A percentile compares a stretch with the other conserved stretches of the same genome.
These are phyloP conservation scores for Aspergillus kassunensis DNA, from an alignment of 495 filamentous ascomycete species.

Conservation along the genomic window DNA sequence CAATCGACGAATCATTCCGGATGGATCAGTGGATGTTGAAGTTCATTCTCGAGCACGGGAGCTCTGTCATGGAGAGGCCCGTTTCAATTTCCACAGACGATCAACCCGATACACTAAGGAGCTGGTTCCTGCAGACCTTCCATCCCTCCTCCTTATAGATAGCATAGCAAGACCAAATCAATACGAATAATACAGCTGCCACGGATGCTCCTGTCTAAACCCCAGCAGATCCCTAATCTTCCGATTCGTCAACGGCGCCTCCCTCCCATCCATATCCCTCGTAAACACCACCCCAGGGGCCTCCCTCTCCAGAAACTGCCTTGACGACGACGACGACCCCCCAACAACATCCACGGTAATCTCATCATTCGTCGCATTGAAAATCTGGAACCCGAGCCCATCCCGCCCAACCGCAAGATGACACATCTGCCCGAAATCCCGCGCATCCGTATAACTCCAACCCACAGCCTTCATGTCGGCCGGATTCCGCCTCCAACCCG, in stretches of 20 bases:
- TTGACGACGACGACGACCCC: slow-evolving; percentile 30
- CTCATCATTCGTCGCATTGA: slow-evolving; percentile 59
- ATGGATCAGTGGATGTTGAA: slow-evolving; percentile 6
- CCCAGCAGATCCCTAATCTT: slow-evolving; percentile 57
- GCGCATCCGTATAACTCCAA: slow-evolving; percentile 58
- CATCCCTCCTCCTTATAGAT: background rate
- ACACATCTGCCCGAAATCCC: slow-evolving; percentile 58
- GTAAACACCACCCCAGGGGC: slow-evolving; percentile 43
- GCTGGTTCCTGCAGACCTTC: background rate
- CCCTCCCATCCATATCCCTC: slow-evolving; percentile 49
- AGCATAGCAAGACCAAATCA: no score
- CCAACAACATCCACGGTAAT: slow-evolving; percentile 39
- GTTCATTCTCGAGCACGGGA: slow-evolving; percentile 1
- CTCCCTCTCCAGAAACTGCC: slow-evolving; percentile 44
- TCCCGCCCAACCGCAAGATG: slow-evolving; percentile 44
- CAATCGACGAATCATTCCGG: background rate
- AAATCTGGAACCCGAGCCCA: slow-evolving; percentile 55
- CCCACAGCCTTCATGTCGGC: slow-evolving; percentile 49
- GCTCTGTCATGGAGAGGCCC: background rate
- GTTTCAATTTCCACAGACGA: background rate
- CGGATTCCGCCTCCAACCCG: slow-evolving; percentile 44
- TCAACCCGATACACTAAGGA: background rate
- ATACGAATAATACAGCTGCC: background rate
- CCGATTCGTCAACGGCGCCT: slow-evolving; percentile 55
- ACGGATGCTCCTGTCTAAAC: slow-evolving; percentile 49